Base-by-base conservation (phyloP, 2,329 filamentous ascomycete species). In the Bipolaris oryzae region DNA sequence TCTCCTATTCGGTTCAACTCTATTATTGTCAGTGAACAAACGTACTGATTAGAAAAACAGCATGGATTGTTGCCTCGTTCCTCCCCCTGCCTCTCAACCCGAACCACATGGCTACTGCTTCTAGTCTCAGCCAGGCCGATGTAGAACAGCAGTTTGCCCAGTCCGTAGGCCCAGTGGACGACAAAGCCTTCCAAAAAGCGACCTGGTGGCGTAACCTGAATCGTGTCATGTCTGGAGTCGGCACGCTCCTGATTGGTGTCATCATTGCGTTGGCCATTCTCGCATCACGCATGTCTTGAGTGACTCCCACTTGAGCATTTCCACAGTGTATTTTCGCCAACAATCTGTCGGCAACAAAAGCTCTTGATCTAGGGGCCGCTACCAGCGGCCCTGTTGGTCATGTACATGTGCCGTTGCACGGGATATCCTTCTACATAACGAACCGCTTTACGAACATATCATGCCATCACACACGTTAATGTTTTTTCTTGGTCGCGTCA, bases 41-140 rank as follows among this genome's bases (percentile, higher is more conserved):
- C 44, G 37, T 63, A 67, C 60, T 69, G 47, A 67, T 54, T 34
- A 4, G 45, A 39, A 35, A 44, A 44, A 46, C 64, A 89, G 89
- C 88, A 53, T 96, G 91, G 91, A 90, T 94, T 79, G 80, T 92
- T 61, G 92, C 88, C 1, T 85, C 91, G 1, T 82, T 93, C 51
- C 79, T 95, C 11, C 90, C 90, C 1, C 76, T 96, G 6, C 90
- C 90, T 9, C 79, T 79, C 1, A 82, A 83, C 52, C 84, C 87
- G 7, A 76, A 80, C 18, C 34, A 42, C 18, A 20, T 34, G 31
- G 67, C 76, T 1, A 78, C 81, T 13, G 28, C 28, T 31, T 31
- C 53, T 61, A 74, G 66, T 33, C 68, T 61, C 60, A 75, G 68
- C 61, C 75, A 70, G 50, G 60, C 69, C 50, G 73, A 76, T 37